phyloP scores from a whole-genome alignment of 495 filamentous ascomycete species.

The Lophiotrema nucula region DNA sequence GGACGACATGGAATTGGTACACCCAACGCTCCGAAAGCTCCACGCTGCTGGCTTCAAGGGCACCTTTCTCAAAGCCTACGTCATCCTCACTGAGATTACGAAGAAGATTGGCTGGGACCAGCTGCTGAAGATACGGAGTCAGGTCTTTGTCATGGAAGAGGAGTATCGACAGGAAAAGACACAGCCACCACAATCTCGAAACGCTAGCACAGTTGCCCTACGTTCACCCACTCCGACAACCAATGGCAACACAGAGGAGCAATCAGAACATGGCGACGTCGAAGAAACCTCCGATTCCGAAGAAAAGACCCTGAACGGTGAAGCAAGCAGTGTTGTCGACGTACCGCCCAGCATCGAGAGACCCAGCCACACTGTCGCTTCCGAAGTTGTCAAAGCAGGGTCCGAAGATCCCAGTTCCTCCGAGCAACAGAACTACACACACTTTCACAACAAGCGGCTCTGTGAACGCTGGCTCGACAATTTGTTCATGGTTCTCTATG shows the following conservation, averaged over 20 bases:
- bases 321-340: constrained; percentile 20
- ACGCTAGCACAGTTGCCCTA: constrained; percentile 73
- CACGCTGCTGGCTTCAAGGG: constrained; percentile 87
- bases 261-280: constrained; percentile 48
- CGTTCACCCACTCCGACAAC: constrained; percentile 61
- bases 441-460: constrained; percentile 91
- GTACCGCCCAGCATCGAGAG: constrained; percentile 61
- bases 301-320: constrained; percentile 12
- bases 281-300: constrained; percentile 36
- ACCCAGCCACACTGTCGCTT: constrained; percentile 77
- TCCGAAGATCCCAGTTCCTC: constrained; percentile 61
- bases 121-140: constrained; percentile 84
- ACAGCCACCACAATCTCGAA: constrained; percentile 52
- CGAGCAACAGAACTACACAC: constrained; percentile 55
- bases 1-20: constrained; percentile 73
- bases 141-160: constrained; percentile 99
- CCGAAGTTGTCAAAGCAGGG: constrained; percentile 76
- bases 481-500: constrained; percentile 98
- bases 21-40: constrained; percentile 80
- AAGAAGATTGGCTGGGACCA: constrained; percentile 97
- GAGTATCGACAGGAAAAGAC: constrained; percentile 86
- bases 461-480: constrained; percentile 98
- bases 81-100: constrained; percentile 89
- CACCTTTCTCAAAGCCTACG: constrained; percentile 92
- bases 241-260: too few relatives aligned